Evolutionary conservation across 768 basidiomycete species (phyloP), one percentile per base, ranked within the genome.

Genomic region (Hydnomerulius pinastri): DNA sequence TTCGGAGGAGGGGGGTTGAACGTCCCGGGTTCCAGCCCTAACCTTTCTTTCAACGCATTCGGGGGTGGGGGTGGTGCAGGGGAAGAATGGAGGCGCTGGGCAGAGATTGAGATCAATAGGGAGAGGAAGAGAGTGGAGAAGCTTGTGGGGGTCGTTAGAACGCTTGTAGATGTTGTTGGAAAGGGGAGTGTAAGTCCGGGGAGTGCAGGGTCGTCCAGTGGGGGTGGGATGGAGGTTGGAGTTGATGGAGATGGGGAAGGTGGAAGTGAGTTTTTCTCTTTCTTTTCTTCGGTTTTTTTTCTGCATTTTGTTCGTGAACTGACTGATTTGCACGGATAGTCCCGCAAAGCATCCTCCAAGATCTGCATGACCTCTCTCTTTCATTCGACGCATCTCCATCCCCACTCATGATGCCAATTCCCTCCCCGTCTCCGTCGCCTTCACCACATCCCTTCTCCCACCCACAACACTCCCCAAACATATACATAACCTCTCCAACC

Each of bases 401-500:
- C 17, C 53, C 63, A 5, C 8, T 52, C 20, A 23, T 58, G 9
- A 43, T 54, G 27, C 15, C 55, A 7, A 44, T 63, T 2, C 57
- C 49, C 11, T 67, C 66, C 0, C 63, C 66, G 1, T 69, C 65
- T 0, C 67, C 65, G 0, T 69, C 65, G 0, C 63, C 61, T 2
- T 65, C 65, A 2, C 67, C 65, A 0, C 50, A 62, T 40, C 25
- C 43, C 27, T 42, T 52, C 9, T 39, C 51, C 4, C 51, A 50
- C 4, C 55, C 47, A 6, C 65, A 41, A 10, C 50, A 68, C 35
- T 80, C 75, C 46, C 86, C 87, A 8, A 85, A 87, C 56, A 88
- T 90, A 57, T 86, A 77, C 62, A 75, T 91, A 57, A 90, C 86
- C 3, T 83, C 85, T 0, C 86, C 88, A 3, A 69, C 71, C 0